Percentiles rank a stretch among this genome's conserved stretches.
Conservation (phyloP, 2,329 filamentous ascomycete species). For the Colletotrichum cuscutae region DNA sequence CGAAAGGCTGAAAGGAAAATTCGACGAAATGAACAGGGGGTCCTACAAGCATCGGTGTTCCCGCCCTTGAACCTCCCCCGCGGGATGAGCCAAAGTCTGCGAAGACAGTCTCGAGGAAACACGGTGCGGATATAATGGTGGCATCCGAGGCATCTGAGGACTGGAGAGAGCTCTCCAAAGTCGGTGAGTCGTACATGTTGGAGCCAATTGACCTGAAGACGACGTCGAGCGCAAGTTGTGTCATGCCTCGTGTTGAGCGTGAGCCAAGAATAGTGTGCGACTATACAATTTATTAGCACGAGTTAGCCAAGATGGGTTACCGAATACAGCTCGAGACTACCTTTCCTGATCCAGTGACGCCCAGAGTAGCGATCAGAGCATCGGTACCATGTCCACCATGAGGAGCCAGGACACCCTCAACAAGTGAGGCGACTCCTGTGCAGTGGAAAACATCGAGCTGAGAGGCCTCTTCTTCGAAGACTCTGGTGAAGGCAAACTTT, state of each 20-base stretch:
- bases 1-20: slow-evolving; percentile 25
- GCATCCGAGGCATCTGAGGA: slow-evolving; percentile 85
- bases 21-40: slow-evolving; percentile 41
- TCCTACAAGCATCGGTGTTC: slow-evolving; percentile 76
- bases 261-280: slow-evolving; percentile 96
- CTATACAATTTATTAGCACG: slow-evolving; percentile 56
- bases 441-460: slow-evolving; percentile 90
- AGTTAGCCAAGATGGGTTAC: too few relatives aligned
- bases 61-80: slow-evolving; percentile 70
- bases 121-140: slow-evolving; percentile 75
- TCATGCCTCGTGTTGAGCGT: slow-evolving; percentile 85
- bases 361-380: slow-evolving; percentile 89
- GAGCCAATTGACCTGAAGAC: slow-evolving; percentile 84
- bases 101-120: slow-evolving; percentile 84
- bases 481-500: slow-evolving; percentile 91
- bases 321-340: slow-evolving; percentile 54
- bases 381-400: slow-evolving; percentile 83
- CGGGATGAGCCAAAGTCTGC: slow-evolving; percentile 71
- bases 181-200: slow-evolving; percentile 71
- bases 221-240: slow-evolving; percentile 90
- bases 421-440: slow-evolving; percentile 77
- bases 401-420: slow-evolving; percentile 83
- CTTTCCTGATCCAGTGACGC: slow-evolving; percentile 96
- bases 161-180: slow-evolving; percentile 77
- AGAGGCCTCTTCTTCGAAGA: slow-evolving; percentile 87